Base-by-base conservation (phyloP, 371 early-diverging fungal species). In the Nematocida minor region DNA sequence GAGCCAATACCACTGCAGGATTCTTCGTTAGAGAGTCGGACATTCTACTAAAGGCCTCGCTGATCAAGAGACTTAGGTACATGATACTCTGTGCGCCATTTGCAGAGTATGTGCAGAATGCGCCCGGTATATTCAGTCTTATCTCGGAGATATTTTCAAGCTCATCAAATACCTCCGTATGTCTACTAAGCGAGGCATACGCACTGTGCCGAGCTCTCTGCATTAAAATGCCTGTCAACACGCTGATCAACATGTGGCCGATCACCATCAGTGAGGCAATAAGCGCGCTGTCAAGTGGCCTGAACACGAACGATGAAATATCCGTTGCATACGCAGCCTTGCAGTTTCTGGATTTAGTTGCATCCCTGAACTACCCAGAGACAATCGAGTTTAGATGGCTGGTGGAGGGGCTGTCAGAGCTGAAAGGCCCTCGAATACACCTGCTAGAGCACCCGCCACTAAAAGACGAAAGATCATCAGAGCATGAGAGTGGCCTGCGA, bases 11-110 rank as follows among this genome's bases (percentile, higher is more conserved):
- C 20, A 66, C 69, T 11, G n/a, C n/a, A n/a, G 74, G 80, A 34
- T 82, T 82, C 66, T 78, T 82, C 29, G 66, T 70, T 14, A 57
- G 78, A 32, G 80, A 67, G 3, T 67, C 80, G 7, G 80, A 82
- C 64, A 69, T 78, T 4, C 54, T 64, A 32, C 55, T 53, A 34
- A 62, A 71, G 54, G 60, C 62, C n/a, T 29, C 60, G 1, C 60
- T 80, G 2, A 67, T 82, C 2, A 80, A 80, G 53, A 66, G 82
- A 53, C 48, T 82, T 32, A 60, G 80, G 4, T 80, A 63, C 67
- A 63, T 82, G 46, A 66, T 82, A 54, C 71, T 80, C 16, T 53
- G 48, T 54, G 77, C 66, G n/a, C 66, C 74, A 0, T 66, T 55
- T 29, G 69, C 54, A n/a, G 48, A 77, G 41, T 82, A 78, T 44